Evolutionary conservation across 2,329 filamentous ascomycete species (phyloP).

Genomic region (Fusarium sp.): DNA sequence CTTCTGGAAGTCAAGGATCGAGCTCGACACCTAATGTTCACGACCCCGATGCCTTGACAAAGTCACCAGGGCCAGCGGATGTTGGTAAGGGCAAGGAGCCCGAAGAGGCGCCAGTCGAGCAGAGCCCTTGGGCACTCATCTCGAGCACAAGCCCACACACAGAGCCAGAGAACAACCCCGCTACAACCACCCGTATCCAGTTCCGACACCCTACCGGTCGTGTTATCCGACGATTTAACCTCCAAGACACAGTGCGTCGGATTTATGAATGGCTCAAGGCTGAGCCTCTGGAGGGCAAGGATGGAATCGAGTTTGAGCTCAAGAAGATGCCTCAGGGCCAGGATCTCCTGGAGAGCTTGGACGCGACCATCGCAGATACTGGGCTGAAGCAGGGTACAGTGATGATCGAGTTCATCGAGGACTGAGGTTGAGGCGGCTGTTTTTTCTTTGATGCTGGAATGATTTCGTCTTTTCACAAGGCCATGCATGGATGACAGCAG

Average conservation of each 20-base stretch:
- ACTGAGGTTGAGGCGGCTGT: constrained; percentile 42
- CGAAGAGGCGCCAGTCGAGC: constrained; percentile 49
- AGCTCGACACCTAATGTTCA: constrained; percentile 65
- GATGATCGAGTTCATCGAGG: constrained; percentile 90
- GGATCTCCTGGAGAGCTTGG: constrained; percentile 82
- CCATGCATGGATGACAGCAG: constrained; percentile 24
- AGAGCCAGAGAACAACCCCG: constrained; percentile 79
- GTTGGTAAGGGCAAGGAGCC: constrained; percentile 68
- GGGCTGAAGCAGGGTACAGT: constrained; percentile 93
- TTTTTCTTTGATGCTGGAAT: not conserved
- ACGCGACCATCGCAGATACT: constrained; percentile 80
- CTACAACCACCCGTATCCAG: constrained; percentile 86
- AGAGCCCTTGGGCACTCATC: constrained; percentile 73
- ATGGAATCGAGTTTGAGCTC: constrained; percentile 84
- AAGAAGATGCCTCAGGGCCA: constrained; percentile 81
- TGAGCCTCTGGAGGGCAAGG: constrained; percentile 82
- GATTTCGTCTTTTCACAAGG: constrained; percentile 24
- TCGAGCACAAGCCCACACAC: constrained; percentile 76
- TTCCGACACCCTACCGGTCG: constrained; percentile 88
- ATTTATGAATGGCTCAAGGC: constrained; percentile 98
- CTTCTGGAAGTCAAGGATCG: constrained; percentile 46
- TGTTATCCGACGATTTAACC: constrained; percentile 85
- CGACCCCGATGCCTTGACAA: constrained; percentile 91
- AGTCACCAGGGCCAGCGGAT: constrained; percentile 60
- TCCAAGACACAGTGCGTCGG: constrained; percentile 79